These are phyloP conservation scores for Auriscalpium orientale DNA, from an alignment of 768 basidiomycete species.

Conservation along the genomic window DNA sequence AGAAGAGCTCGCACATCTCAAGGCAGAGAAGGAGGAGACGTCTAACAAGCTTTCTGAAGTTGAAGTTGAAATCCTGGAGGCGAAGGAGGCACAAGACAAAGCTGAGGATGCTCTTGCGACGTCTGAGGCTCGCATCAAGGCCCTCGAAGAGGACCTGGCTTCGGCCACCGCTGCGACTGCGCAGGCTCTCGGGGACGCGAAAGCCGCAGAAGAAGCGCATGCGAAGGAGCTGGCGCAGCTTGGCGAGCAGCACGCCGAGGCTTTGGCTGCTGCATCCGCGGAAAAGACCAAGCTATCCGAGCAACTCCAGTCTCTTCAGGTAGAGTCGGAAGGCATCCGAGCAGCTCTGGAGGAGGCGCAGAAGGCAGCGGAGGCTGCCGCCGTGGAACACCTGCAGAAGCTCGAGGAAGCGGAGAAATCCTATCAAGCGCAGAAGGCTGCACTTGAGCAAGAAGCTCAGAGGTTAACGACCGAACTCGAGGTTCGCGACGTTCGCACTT, in stretches of 20 bases:
- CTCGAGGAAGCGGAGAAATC: constrained; percentile 47
- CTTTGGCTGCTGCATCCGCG: constrained; percentile 36
- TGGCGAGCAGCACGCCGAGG: constrained; percentile 36
- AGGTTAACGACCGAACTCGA: constrained; percentile 54
- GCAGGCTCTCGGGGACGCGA: constrained; percentile 38
- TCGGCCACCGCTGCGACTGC: constrained; percentile 41
- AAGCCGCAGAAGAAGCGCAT: constrained; percentile 41
- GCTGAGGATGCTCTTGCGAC: constrained; percentile 51
- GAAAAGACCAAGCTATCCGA: constrained; percentile 20
- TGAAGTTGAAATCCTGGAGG: constrained; percentile 73
- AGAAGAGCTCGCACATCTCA: constrained; percentile 43
- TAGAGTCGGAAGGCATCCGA: constrained; percentile 35
- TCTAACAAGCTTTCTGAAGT: constrained; percentile 69
- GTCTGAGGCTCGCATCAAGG: constrained; percentile 37
- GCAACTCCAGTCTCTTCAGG: constrained; percentile 21
- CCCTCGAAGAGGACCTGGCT: constrained; percentile 46
- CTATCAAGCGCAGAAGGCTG: constrained; percentile 41
- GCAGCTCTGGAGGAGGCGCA: constrained; percentile 38
- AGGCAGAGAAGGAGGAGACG: constrained; percentile 62
- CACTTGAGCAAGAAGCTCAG: constrained; percentile 48
- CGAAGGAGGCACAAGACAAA: constrained; percentile 61
- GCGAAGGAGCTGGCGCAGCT: constrained; percentile 32
- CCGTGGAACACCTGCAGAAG: constrained; percentile 38
- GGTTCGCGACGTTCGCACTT: constrained; percentile 33
- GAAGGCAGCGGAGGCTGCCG: constrained; percentile 35